Evolutionary conservation across 2,329 filamentous ascomycete genomes (phyloP).

Genomic region (Colletotrichum neosansevieriae): DNA sequence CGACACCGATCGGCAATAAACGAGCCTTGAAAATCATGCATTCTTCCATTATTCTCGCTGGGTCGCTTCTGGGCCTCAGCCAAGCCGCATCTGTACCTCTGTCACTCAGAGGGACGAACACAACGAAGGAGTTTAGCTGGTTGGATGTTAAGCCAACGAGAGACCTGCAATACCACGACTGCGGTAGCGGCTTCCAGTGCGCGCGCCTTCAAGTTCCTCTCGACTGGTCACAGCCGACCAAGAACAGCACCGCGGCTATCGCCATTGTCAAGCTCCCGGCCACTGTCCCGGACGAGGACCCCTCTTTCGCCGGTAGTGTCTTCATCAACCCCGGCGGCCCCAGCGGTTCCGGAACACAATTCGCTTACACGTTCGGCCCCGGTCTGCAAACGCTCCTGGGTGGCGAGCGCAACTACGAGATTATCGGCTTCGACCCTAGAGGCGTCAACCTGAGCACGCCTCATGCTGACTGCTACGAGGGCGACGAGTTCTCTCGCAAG

Average conservation of each 20-base stretch:
- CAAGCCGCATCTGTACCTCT: background rate
- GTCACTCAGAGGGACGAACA: background rate
- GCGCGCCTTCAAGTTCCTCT: conserved; percentile 57
- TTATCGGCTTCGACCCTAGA: conserved; percentile 54
- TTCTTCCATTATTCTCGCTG: background rate
- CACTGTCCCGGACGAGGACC: conserved; percentile 47
- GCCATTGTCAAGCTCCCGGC: conserved; percentile 51
- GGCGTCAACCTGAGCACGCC: conserved; percentile 50
- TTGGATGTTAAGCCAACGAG: conserved; percentile 47
- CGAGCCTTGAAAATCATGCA: fast-evolving
- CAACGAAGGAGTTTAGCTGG: conserved; percentile 50
- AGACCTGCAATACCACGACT: conserved; percentile 53
- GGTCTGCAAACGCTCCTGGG: conserved; percentile 45
- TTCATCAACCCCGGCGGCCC: conserved; percentile 54
- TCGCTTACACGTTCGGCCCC: conserved; percentile 40
- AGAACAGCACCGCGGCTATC: conserved; percentile 44
- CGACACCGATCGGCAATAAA: background rate
- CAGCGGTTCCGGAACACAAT: conserved; percentile 49
- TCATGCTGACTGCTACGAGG: conserved; percentile 48
- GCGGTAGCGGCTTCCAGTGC: conserved; percentile 54
- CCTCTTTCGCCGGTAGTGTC: conserved; percentile 51
- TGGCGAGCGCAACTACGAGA: conserved; percentile 48
- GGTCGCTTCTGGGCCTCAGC: background rate
- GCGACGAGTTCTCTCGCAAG: conserved; percentile 43
- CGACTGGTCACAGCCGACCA: conserved; percentile 51